These are phyloP conservation scores for Blumeria hordei DNA, from an alignment of 2,329 filamentous ascomycete species.

Conservation along the genomic window DNA sequence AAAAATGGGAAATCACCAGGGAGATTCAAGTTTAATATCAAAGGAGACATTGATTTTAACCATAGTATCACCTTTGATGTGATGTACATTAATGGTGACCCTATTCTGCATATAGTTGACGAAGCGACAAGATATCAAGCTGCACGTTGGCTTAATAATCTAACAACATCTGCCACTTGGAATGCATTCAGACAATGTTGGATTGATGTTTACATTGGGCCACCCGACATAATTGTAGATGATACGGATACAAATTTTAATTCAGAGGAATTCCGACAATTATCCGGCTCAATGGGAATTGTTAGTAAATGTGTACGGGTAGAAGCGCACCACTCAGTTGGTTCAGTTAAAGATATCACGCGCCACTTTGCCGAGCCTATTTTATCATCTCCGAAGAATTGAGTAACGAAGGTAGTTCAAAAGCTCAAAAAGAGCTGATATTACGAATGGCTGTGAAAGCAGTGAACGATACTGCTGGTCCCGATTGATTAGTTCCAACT, in stretches of 20 bases:
- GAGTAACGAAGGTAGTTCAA: background rate
- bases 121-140: conserved; percentile 1
- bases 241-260: conserved; percentile 2
- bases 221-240: background rate
- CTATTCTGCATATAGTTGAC: too few species aligned
- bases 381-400: background rate
- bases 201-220: conserved; percentile 2
- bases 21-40: too few species aligned
- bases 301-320: background rate
- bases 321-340: background rate
- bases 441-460: background rate
- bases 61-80: too few species aligned
- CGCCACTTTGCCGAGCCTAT: background rate
- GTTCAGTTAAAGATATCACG: conserved; percentile 1
- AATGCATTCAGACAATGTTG: conserved; percentile 1
- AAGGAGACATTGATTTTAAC: too few species aligned
- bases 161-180: background rate
- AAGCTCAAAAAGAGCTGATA: background rate
- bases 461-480: background rate
- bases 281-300: background rate
- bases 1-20: too few species aligned
- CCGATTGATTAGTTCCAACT: background rate
- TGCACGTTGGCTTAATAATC: conserved; percentile 1
- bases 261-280: conserved; percentile 2
- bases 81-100: too few species aligned